These are phyloP conservation scores for Anaeramoeba flamelloides DNA, from an alignment of 78 protist species.

Conservation along the genomic window DNA sequence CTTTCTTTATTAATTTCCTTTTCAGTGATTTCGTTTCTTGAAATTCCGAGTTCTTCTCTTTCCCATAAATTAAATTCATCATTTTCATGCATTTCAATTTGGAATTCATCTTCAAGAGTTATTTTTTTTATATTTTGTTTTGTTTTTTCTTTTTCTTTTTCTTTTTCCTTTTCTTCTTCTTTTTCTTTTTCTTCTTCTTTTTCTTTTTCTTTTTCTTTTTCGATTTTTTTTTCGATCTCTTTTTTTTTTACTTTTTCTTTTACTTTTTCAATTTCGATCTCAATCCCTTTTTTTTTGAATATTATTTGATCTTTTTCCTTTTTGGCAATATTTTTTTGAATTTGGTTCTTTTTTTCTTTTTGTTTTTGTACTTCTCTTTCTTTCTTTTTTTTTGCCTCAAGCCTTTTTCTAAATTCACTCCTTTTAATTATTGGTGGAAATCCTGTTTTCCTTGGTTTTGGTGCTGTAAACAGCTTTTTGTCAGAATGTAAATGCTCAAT, in stretches of 20 bases:
- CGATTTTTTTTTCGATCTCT: not conserved
- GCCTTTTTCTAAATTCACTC: too few species aligned
- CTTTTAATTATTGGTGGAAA: too few species aligned
- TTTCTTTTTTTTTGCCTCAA: not conserved
- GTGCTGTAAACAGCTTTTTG: too few species aligned
- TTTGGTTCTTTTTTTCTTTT: not conserved
- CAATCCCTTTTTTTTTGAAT: not conserved
- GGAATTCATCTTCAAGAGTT: not conserved
- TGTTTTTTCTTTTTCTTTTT: not conserved
- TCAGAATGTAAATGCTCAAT: too few species aligned
- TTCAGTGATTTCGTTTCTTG: not conserved
- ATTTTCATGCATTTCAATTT: not conserved
- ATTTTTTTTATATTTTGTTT: not conserved
- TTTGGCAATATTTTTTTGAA: not conserved
- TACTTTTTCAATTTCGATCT: not conserved
- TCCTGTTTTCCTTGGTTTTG: too few species aligned
- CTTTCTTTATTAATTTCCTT: not conserved
- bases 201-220: not conserved
- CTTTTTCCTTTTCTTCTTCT: not conserved
- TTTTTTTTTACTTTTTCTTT: not conserved
- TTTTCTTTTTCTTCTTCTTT: not conserved
- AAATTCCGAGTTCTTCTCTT: too few species aligned
- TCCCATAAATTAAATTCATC: not conserved
- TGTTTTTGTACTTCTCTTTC: not conserved
- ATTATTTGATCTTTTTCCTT: not conserved